A percentile compares a stretch with the other conserved stretches of the same genome.
Conservation (phyloP, 371 early-diverging fungal genomes). For the Mortierella sp. region DNA sequence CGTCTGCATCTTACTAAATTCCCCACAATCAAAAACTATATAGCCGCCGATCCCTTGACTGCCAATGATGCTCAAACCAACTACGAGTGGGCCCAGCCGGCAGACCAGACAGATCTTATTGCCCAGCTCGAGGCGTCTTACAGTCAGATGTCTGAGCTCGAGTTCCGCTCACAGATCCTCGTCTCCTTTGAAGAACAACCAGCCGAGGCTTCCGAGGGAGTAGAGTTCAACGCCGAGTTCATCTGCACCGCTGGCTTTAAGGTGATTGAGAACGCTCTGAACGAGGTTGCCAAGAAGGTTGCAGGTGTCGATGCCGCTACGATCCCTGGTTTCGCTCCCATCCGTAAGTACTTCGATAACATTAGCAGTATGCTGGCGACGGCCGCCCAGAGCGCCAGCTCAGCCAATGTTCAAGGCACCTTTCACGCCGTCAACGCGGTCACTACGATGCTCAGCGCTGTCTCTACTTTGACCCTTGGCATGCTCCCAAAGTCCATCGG, state of each 20-base stretch:
- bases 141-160: constrained; percentile 20
- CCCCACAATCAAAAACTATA: background rate
- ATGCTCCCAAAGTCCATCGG: background rate
- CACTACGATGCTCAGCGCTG: background rate
- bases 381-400: background rate
- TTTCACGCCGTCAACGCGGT: background rate
- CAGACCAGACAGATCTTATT: constrained; percentile 1
- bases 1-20: background rate
- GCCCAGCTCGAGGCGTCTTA: constrained; percentile 11
- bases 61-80: constrained; percentile 11
- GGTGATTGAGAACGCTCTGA: background rate
- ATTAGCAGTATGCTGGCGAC: background rate
- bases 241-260: background rate
- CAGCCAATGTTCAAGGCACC: background rate
- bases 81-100: constrained; percentile 15
- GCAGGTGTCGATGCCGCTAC: no score
- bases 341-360: background rate
- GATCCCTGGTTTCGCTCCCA: background rate
- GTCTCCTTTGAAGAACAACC: background rate
- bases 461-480: background rate
- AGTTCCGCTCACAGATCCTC: constrained; percentile 25
- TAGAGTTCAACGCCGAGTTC: constrained; percentile 1
- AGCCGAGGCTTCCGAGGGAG: background rate
- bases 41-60: constrained; percentile 24
- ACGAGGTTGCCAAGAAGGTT: background rate